Conservation (phyloP, 2,329 filamentous ascomycete genomes). For the Westerdykella aurantiaca region DNA sequence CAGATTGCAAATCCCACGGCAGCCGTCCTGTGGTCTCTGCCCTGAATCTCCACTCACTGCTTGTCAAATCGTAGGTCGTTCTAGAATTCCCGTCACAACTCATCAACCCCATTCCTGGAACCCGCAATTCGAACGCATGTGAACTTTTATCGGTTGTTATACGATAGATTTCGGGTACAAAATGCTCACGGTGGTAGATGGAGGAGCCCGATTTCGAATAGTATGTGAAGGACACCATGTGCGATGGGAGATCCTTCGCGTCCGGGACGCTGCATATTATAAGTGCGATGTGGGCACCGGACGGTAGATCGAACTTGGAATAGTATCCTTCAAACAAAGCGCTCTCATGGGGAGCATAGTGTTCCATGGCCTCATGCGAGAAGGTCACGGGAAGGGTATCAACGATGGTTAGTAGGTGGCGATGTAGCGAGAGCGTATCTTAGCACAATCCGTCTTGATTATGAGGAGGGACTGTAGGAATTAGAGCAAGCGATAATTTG, state of each 20-base stretch:
- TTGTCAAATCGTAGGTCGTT: constrained; percentile 32
- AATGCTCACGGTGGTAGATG: constrained; percentile 42
- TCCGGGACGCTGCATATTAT: constrained; percentile 45
- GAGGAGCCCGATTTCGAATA: constrained; percentile 32
- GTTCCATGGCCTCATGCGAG: constrained; percentile 30
- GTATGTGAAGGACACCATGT: constrained; percentile 49
- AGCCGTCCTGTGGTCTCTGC: constrained; percentile 37
- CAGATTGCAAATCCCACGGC: constrained; percentile 32
- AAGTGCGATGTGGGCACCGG: constrained; percentile 42
- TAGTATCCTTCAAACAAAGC: constrained; percentile 48
- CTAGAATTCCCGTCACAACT: constrained; percentile 31
- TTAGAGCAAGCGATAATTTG: too few relatives aligned
- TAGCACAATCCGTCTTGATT: too few relatives aligned
- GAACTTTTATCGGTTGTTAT: constrained; percentile 14
- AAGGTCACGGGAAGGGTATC: neutral
- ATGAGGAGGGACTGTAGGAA: too few relatives aligned
- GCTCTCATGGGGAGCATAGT: constrained; percentile 39
- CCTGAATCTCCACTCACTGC: constrained; percentile 36
- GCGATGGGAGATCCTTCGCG: constrained; percentile 33
- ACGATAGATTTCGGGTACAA: constrained; percentile 38
- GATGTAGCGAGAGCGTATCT: too few relatives aligned
- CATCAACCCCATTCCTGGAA: constrained; percentile 39
- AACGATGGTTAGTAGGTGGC: too few relatives aligned
- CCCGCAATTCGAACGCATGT: constrained; percentile 38
- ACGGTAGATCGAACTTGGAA: constrained; percentile 46